Percentiles rank a stretch among this genome's conserved stretches.
phyloP scores from a whole-genome alignment of 2,329 filamentous ascomycete genomes.

The Aureobasidium vineae region DNA sequence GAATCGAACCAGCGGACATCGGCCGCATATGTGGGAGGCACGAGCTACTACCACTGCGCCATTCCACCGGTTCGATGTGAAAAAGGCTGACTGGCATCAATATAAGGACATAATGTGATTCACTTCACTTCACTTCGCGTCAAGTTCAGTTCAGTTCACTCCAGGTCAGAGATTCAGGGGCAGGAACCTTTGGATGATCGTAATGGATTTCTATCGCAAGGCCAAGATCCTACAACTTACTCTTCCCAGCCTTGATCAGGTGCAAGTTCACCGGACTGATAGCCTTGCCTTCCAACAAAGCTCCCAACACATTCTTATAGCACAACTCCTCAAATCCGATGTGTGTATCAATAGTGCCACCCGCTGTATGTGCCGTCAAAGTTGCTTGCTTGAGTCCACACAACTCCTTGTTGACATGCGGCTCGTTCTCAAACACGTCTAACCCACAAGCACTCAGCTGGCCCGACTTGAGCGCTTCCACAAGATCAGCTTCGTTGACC shows the following conservation, averaged over 20 bases:
- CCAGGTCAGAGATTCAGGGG: too few species aligned
- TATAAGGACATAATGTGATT: too few species aligned
- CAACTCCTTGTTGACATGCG: constrained; percentile 50
- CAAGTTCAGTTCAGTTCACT: too few species aligned
- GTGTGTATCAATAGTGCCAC: constrained; percentile 42
- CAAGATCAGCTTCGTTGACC: constrained; percentile 64
- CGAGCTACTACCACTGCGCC: too few species aligned
- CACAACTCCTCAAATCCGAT: constrained; percentile 45
- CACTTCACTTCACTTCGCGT: too few species aligned
- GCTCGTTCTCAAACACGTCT: constrained; percentile 60
- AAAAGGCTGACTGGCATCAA: too few species aligned
- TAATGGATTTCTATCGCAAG: too few species aligned
- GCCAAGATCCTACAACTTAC: neutral
- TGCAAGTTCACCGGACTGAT: constrained; percentile 21
- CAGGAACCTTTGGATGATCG: too few species aligned
- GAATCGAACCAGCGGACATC: too few species aligned
- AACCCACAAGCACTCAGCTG: constrained; percentile 56
- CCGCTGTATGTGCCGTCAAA: constrained; percentile 43
- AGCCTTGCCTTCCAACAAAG: constrained; percentile 6
- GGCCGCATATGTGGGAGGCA: too few species aligned
- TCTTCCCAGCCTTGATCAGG: constrained; percentile 20
- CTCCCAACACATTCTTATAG: constrained; percentile 40
- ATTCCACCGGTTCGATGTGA: too few species aligned
- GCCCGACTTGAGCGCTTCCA: constrained; percentile 56
- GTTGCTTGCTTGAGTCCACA: constrained; percentile 45